Conservation (phyloP, 345 rosid species). For the Brassica rapa region DNA sequence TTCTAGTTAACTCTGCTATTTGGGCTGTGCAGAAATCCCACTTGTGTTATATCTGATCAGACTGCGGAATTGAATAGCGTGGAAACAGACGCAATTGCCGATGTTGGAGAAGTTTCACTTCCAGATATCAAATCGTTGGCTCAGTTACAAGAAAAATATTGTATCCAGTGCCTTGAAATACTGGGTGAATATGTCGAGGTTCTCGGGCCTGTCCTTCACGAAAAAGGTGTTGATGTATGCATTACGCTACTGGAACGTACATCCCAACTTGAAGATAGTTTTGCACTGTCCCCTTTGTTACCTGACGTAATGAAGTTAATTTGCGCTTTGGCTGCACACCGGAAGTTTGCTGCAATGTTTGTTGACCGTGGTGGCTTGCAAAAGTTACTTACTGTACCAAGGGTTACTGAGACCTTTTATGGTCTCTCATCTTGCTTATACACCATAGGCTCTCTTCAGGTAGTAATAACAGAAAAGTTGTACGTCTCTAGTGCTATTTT, state of each 20-base stretch:
- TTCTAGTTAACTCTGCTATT: constrained; percentile 36
- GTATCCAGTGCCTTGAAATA: constrained; percentile 89
- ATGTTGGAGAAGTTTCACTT: constrained; percentile 61
- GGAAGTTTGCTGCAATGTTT: constrained; percentile 96
- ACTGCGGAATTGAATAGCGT: constrained; percentile 29
- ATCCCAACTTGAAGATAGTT: constrained; percentile 52
- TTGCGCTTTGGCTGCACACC: constrained; percentile 96
- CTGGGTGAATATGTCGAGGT: constrained; percentile 98
- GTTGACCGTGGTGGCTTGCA: constrained; percentile 97
- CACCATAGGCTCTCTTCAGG: constrained; percentile 96
- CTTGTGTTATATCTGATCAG: constrained; percentile 44
- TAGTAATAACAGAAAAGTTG: constrained; percentile 31
- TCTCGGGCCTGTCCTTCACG: constrained; percentile 94
- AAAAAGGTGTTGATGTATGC: constrained; percentile 97
- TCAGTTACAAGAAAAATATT: constrained; percentile 83
- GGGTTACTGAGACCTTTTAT: constrained; percentile 66
- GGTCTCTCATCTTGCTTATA: constrained; percentile 94
- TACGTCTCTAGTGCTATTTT: neutral
- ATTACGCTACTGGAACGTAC: constrained; percentile 69
- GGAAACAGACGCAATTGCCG: constrained; percentile 51
- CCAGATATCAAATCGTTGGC: constrained; percentile 71
- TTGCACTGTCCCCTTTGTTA: constrained; percentile 53
- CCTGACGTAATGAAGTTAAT: constrained; percentile 98
- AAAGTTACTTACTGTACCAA: constrained; percentile 85
- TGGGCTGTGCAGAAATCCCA: constrained; percentile 55